phyloP scores from a whole-genome alignment of 2,329 filamentous ascomycete species.

The Neonectria hederae region DNA sequence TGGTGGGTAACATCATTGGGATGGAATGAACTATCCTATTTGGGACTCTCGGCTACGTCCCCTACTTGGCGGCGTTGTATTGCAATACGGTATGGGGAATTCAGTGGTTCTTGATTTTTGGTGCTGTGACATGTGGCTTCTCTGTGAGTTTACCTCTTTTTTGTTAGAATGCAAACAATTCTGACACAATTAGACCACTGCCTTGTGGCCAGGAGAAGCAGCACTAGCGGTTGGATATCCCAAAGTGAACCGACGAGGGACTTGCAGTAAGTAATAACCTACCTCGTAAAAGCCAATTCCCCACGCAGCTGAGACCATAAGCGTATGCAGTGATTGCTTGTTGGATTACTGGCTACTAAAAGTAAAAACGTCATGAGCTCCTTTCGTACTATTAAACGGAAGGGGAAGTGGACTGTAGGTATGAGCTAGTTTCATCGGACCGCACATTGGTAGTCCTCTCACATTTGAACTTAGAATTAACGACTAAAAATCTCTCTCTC shows the following conservation, averaged over 20 bases:
- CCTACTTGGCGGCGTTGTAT: neutral
- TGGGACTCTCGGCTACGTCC: conserved; percentile 8
- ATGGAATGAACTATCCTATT: conserved; percentile 8
- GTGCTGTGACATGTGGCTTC: neutral
- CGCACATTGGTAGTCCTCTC: too few species aligned
- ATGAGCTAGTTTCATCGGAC: too few species aligned
- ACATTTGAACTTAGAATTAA: too few species aligned
- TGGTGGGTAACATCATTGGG: conserved; percentile 7
- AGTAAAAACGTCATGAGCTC: too few species aligned
- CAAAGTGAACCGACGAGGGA: neutral
- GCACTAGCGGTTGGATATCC: neutral
- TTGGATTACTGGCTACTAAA: too few species aligned
- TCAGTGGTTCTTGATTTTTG: neutral
- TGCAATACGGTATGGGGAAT: neutral
- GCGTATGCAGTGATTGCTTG: too few species aligned
- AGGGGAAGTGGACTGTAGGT: too few species aligned
- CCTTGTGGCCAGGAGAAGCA: neutral
- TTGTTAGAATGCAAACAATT: neutral
- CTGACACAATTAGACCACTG: neutral
- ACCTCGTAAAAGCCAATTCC: too few species aligned
- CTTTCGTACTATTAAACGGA: too few species aligned
- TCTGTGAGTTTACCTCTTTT: neutral
- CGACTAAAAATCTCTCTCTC: too few species aligned
- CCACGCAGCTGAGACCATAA: too few species aligned
- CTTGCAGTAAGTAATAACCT: neutral